Evolutionary conservation across 2,329 filamentous ascomycete species (phyloP).

Genomic region (Clonostachys sp.): DNA sequence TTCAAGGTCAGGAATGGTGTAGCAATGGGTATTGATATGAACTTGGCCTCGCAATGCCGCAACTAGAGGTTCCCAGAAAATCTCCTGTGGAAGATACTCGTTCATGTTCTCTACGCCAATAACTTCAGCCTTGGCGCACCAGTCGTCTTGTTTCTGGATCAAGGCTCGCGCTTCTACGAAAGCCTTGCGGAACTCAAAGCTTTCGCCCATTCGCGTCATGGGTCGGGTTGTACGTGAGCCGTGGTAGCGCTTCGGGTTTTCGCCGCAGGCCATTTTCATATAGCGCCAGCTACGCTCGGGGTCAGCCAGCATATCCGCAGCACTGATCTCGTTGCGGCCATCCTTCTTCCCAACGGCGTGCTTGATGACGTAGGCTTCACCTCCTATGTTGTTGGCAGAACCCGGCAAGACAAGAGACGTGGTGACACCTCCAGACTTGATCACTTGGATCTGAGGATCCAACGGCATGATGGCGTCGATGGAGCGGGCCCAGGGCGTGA

Average conservation of each 20-base stretch:
- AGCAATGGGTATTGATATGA: conserved; percentile 68
- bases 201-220: conserved; percentile 54
- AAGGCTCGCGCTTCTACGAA: conserved; percentile 58
- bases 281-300: conserved; percentile 62
- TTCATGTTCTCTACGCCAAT: conserved; percentile 44
- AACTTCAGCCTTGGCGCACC: conserved; percentile 54
- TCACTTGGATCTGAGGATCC: conserved; percentile 19
- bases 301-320: conserved; percentile 59
- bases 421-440: conserved; percentile 40
- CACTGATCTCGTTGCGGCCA: conserved; percentile 59
- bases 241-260: conserved; percentile 62
- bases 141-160: conserved; percentile 60
- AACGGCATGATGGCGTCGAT: conserved; percentile 49
- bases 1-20: conserved; percentile 65
- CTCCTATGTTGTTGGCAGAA: conserved; percentile 69
- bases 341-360: conserved; percentile 57
- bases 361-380: conserved; percentile 67
- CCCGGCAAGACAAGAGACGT: conserved; percentile 47
- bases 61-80: conserved; percentile 53
- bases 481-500: conserved; percentile 64
- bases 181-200: conserved; percentile 64
- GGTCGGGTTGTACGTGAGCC: conserved; percentile 33
- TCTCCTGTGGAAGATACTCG: conserved; percentile 56
- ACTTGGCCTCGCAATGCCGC: conserved; percentile 64
- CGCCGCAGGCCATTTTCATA: conserved; percentile 74